These are phyloP conservation scores for Fusarium newnesense DNA, from an alignment of 2,329 filamentous ascomycete genomes.

Conservation along the genomic window DNA sequence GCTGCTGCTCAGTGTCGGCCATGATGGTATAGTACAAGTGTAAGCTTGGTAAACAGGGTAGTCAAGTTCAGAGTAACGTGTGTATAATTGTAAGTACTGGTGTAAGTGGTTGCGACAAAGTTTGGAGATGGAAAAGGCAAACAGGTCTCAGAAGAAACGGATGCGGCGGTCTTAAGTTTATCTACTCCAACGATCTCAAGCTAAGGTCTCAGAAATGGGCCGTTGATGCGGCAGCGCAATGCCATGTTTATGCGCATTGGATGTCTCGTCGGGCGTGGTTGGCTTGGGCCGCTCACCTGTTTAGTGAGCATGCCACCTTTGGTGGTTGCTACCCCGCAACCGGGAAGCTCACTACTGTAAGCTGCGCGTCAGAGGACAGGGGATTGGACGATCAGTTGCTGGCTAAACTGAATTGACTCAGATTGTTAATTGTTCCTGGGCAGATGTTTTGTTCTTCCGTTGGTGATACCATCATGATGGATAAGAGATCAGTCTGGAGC, in stretches of 20 bases:
- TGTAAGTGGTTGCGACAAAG: conserved; percentile 15
- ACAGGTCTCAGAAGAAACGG: conserved; percentile 25
- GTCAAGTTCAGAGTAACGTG: background rate
- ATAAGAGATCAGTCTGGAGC: conserved; percentile 21
- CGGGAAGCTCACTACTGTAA: conserved; percentile 22
- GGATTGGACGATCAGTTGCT: conserved; percentile 37
- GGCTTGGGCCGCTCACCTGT: conserved; percentile 18
- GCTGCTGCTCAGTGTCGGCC: conserved; percentile 41
- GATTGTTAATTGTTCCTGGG: conserved; percentile 13
- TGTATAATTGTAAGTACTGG: conserved; percentile 1
- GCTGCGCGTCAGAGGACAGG: conserved; percentile 39
- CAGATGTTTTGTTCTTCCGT: conserved; percentile 11
- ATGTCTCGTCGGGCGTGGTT: conserved; percentile 30
- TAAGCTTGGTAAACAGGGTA: background rate
- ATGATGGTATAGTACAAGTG: conserved; percentile 19
- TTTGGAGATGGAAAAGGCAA: conserved; percentile 16
- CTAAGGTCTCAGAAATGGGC: conserved; percentile 40
- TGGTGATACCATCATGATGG: background rate
- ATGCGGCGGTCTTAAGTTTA: conserved; percentile 39
- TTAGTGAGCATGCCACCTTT: conserved; percentile 21
- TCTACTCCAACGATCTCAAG: conserved; percentile 20
- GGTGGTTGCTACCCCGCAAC: conserved; percentile 43
- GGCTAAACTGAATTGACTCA: background rate
- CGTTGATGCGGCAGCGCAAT: conserved; percentile 44
- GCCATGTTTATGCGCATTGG: conserved; percentile 41